phyloP scores from a whole-genome alignment of 306 rosid genomes.

The Arachis hypogaea region DNA sequence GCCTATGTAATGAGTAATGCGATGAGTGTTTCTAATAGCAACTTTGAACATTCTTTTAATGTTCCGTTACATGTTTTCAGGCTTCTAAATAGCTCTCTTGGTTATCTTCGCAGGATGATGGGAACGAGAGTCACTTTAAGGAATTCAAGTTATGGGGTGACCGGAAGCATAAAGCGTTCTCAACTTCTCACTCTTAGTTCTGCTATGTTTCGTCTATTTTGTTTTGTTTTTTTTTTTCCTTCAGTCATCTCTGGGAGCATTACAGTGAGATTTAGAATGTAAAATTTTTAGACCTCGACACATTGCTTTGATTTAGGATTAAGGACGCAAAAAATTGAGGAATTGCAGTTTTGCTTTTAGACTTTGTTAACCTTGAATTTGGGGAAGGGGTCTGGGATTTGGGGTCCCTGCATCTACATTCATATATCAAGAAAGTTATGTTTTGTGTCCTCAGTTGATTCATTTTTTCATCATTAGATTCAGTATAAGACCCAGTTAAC shows the following conservation, averaged over 20 bases:
- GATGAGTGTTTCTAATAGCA: not conserved
- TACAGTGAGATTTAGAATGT: slow-evolving; percentile 14
- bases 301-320: slow-evolving; percentile 22
- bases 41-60: slow-evolving; percentile 11
- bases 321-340: not conserved
- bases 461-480: too few relatives aligned
- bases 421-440: not conserved
- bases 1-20: not conserved
- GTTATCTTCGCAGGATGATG: slow-evolving; percentile 40
- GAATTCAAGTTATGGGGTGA: slow-evolving; percentile 27
- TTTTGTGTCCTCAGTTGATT: too few relatives aligned
- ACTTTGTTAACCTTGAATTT: not conserved
- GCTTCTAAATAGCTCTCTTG: not conserved
- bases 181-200: slow-evolving; percentile 11
- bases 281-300: slow-evolving; percentile 14
- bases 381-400: not conserved
- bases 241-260: not conserved
- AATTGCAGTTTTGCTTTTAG: not conserved
- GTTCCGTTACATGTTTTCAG: not conserved
- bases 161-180: slow-evolving; percentile 25
- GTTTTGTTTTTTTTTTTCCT: not conserved
- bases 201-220: slow-evolving; percentile 1
- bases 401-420: not conserved
- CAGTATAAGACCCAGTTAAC: too few relatives aligned
- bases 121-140: slow-evolving; percentile 17